Base-by-base conservation (phyloP, 192 early-diverging fungal species). In the Coemansia aciculifera region DNA sequence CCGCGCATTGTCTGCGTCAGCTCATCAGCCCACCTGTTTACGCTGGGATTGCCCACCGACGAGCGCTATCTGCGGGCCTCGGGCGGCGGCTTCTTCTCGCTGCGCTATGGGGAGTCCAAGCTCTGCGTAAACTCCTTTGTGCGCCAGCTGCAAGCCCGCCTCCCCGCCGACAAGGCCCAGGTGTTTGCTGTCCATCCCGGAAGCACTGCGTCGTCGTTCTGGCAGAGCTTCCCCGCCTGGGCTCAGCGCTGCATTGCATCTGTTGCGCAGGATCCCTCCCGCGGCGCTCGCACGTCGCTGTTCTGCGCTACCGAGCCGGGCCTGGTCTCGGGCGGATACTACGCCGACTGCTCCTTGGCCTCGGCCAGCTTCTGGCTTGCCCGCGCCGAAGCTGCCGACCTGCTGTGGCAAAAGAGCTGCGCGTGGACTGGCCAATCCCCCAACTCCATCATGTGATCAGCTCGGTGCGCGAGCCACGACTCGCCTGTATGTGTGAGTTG, bases 51-150 rank as follows among this genome's bases (percentile, higher is more conserved):
- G 7, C 75, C 79, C 1, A 82, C 79, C 5, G 81, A 77, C 40
- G 76, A 83, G 37, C 12, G 43, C 15, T 78, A 78, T 34, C 38
- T 83, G 69, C 68, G 76, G 0, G 24, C 39, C 34, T 52, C 68
- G 3, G 76, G 75, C 51, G 69, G 68, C 15, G 81, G 75, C 42
- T 78, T 78, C 63, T 78, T 83, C 34, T 78, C 81, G 17, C 69
- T 83, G 39, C 69, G 75, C 17, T 83, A 83, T 23, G 81, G 75
- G 44, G 75, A 78, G 38, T 77, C 81, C 40, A 83, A 83, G 63
- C 69, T 78, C 3, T 77, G 75, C 32, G 81, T 83, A 36, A 78
- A 69, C 57, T 65, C 76, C 39, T 83, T 83, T 72, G 73, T 74
- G 3, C 68, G 67, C 59, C 49, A 71, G 69, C 64, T 83, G 40